phyloP scores from a whole-genome alignment of 1,284 basidiomycete species.

The Cryptococcus sp. region DNA sequence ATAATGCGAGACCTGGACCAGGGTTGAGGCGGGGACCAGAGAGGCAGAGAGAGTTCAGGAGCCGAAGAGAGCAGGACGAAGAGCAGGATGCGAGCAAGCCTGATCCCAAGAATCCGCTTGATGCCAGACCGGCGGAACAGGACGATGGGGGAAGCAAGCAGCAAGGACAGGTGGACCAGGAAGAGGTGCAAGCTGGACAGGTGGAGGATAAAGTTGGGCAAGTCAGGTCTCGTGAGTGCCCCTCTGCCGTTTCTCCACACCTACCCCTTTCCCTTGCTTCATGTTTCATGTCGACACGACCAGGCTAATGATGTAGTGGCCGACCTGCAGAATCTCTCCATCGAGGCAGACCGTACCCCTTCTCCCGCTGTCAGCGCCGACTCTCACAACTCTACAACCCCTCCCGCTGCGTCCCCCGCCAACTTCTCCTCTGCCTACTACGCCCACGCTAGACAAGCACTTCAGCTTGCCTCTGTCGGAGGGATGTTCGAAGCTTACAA shows the following conservation, averaged over 20 bases:
- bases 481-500: constrained; percentile 14
- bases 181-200: too few species aligned
- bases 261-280: too few species aligned
- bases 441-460: constrained; percentile 31
- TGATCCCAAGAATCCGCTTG: background rate
- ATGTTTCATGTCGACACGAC: too few species aligned
- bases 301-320: too few species aligned
- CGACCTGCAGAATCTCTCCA: too few species aligned
- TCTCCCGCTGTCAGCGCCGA: background rate
- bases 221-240: too few species aligned
- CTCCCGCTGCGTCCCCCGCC: background rate
- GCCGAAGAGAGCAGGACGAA: background rate
- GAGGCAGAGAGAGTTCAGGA: background rate
- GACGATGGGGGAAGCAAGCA: too few species aligned
- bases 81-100: constrained; percentile 1
- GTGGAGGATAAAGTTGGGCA: background rate
- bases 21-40: constrained; percentile 17
- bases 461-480: constrained; percentile 28
- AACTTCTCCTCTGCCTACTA: constrained; percentile 16
- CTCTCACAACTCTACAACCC: constrained; percentile 13
- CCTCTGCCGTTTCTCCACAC: too few species aligned
- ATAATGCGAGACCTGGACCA: constrained; percentile 24
- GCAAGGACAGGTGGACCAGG: too few species aligned
- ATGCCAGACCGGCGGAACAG: background rate
- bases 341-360: too few species aligned